Conservation (phyloP, 2,329 filamentous ascomycete genomes). For the Venturia nashicola region DNA sequence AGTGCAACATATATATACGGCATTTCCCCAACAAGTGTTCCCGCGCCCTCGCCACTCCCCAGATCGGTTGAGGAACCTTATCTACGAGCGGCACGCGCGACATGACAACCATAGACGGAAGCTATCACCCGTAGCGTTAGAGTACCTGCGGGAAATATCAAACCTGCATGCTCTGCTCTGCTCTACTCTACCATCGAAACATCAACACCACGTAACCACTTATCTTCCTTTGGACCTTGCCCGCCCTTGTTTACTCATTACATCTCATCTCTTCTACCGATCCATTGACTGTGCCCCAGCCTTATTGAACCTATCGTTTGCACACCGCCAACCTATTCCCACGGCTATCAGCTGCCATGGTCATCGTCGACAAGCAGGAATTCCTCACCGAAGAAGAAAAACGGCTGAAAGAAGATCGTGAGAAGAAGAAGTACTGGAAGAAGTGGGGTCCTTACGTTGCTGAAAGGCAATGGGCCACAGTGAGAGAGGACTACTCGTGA, state of each 20-base stretch:
- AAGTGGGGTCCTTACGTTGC: constrained; percentile 92
- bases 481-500: constrained; percentile 69
- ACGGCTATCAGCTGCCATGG: constrained; percentile 44
- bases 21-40: neutral
- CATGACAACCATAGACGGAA: neutral
- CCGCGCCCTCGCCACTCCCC: neutral
- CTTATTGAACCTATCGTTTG: neutral
- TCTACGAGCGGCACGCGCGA: neutral
- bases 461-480: constrained; percentile 94
- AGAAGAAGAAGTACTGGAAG: constrained; percentile 90
- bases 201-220: neutral
- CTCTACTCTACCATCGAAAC: too few species aligned
- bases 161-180: neutral
- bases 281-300: neutral
- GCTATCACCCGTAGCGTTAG: neutral
- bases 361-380: constrained; percentile 77
- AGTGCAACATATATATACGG: too few species aligned
- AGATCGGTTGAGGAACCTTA: neutral
- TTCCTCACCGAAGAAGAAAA: constrained; percentile 85
- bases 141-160: neutral
- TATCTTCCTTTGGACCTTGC: neutral
- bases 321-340: neutral
- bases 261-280: neutral
- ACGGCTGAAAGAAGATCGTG: constrained; percentile 73
- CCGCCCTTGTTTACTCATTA: neutral